Percentiles rank a stretch among this genome's conserved stretches.
Conservation (phyloP, 768 basidiomycete species). For the Fistulinella prunicolor region DNA sequence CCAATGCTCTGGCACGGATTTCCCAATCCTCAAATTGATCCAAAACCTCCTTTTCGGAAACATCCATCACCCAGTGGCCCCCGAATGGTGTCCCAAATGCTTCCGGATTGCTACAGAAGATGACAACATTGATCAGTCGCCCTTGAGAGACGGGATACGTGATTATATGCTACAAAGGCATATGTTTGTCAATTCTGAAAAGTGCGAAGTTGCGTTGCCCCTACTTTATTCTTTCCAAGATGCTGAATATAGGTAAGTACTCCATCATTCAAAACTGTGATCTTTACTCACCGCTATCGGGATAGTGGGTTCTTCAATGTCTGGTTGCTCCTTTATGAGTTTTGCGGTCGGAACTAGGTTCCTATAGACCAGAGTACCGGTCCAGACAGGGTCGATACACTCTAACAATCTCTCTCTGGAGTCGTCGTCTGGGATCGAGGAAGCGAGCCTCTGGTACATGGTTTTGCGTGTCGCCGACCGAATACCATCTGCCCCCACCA, state of each 20-base stretch:
- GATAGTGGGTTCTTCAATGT: constrained; percentile 20
- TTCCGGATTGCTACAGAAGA: constrained; percentile 25
- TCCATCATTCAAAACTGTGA: background rate
- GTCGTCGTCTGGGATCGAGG: background rate
- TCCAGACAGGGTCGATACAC: constrained; percentile 37
- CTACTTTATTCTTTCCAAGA: constrained; percentile 17
- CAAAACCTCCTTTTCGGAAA: constrained; percentile 31
- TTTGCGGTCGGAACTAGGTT: constrained; percentile 31
- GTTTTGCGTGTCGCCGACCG: constrained; percentile 33
- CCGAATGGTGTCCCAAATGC: constrained; percentile 33
- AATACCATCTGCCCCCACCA: constrained; percentile 45
- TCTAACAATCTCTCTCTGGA: constrained; percentile 9
- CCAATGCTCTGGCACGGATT: constrained; percentile 4
- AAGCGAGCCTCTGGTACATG: too few species aligned
- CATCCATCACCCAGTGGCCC: constrained; percentile 29
- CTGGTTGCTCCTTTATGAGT: constrained; percentile 35
- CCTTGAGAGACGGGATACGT: constrained; percentile 40
- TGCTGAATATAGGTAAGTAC: constrained; percentile 3
- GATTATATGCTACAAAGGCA: constrained; percentile 35
- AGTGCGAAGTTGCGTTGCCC: background rate
- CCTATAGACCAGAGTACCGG: constrained; percentile 39
- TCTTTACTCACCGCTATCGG: constrained; percentile 20
- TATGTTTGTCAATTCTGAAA: background rate
- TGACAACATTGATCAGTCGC: constrained; percentile 34
- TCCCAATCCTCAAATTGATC: constrained; percentile 29